phyloP scores from a whole-genome alignment of 257 asterid genomes.

The Solanum peruvianum region DNA sequence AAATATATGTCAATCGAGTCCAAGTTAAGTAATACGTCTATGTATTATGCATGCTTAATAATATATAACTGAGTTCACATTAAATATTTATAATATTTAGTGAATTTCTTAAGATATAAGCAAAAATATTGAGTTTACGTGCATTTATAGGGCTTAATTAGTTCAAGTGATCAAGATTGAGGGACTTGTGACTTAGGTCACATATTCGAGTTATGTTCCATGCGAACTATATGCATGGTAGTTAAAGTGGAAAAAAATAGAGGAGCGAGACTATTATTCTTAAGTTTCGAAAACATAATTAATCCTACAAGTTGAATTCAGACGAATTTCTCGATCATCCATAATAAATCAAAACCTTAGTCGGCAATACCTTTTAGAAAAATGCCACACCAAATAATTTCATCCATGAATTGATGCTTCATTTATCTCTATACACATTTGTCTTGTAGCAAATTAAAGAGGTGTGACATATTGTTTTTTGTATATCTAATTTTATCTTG shows the following conservation, averaged over 20 bases:
- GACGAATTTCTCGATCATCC: background rate
- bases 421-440: background rate
- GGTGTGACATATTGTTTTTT: background rate
- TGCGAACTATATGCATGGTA: background rate
- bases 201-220: background rate
- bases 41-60: background rate
- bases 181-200: background rate
- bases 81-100: background rate
- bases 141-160: background rate
- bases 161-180: background rate
- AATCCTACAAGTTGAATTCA: background rate
- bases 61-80: background rate
- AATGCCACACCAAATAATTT: background rate
- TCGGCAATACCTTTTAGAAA: background rate
- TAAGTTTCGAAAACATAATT: background rate
- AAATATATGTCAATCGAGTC: accelerated
- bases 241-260: background rate
- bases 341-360: background rate
- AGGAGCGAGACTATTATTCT: background rate
- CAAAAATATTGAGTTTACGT: background rate
- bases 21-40: background rate
- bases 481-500: background rate
- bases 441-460: background rate
- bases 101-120: background rate
- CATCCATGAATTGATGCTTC: background rate